Evolutionary conservation across 371 early-diverging fungal species (phyloP).

Genomic region (Phascolomyces articulosus): DNA sequence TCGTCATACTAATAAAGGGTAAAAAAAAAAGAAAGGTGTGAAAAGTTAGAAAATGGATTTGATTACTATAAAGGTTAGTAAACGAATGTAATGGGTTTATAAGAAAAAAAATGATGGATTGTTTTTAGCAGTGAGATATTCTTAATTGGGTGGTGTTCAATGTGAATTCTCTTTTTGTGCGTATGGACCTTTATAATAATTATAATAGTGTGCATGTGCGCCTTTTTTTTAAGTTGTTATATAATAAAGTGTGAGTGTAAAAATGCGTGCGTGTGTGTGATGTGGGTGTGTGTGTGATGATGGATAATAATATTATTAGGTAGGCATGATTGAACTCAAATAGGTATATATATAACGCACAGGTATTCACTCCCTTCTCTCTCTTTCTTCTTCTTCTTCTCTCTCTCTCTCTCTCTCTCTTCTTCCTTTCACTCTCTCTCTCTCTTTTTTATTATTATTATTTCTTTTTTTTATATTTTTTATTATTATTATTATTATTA

Average conservation of each 20-base stretch:
- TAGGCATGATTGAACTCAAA: constrained; percentile 2
- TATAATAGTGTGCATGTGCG: not conserved
- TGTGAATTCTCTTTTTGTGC: too few species aligned
- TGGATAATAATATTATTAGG: too few species aligned
- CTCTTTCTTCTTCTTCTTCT: constrained; percentile 8
- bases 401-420: not conserved
- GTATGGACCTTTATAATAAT: too few species aligned
- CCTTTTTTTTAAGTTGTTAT: not conserved
- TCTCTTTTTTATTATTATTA: not conserved
- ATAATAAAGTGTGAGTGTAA: not conserved
- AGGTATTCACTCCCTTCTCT: not conserved
- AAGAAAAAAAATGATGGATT: too few species aligned
- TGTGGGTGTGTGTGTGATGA: not conserved
- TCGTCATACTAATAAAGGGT: too few species aligned
- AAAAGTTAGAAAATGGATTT: too few species aligned
- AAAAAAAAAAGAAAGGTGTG: too few species aligned
- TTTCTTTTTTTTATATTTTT: not conserved
- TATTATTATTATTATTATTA: not conserved
- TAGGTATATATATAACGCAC: constrained; percentile 14
- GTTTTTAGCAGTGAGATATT: too few species aligned
- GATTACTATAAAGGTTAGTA: too few species aligned
- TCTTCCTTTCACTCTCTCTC: not conserved
- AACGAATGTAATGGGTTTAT: too few species aligned
- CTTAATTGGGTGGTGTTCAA: too few species aligned
- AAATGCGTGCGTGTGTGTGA: not conserved